A percentile compares a stretch with the other conserved stretches of the same genome.
phyloP scores from a whole-genome alignment of 768 basidiomycete species.

The Coprinopsis strossmayeri region DNA sequence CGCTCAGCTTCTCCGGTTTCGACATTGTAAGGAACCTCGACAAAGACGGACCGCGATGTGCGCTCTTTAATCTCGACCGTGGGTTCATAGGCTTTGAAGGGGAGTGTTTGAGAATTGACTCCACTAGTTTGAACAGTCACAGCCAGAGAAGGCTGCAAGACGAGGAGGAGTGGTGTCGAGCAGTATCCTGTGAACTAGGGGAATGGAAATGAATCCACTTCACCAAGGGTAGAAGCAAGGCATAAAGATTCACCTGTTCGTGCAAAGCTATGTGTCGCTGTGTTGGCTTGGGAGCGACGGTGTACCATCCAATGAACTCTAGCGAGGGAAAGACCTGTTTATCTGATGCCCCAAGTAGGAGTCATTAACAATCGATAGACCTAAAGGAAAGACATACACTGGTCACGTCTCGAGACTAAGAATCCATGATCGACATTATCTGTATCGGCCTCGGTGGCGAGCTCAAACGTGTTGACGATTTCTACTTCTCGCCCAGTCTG shows the following conservation, averaged over 20 bases:
- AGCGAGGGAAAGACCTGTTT: slow-evolving; percentile 98
- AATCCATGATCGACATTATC: slow-evolving; percentile 75
- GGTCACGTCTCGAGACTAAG: slow-evolving; percentile 75
- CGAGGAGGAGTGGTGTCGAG: slow-evolving; percentile 83
- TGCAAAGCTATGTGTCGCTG: slow-evolving; percentile 76
- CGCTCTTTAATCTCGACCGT: slow-evolving; percentile 81
- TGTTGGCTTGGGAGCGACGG: slow-evolving; percentile 70
- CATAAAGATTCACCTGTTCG: slow-evolving; percentile 56
- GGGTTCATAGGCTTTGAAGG: slow-evolving; percentile 91
- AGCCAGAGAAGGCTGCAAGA: slow-evolving; percentile 54
- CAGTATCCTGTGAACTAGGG: slow-evolving; percentile 75
- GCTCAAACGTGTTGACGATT: slow-evolving; percentile 95
- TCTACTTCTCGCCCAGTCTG: slow-evolving; percentile 94
- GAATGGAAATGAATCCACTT: slow-evolving; percentile 3
- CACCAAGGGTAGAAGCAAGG: not conserved
- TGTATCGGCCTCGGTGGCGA: slow-evolving; percentile 57
- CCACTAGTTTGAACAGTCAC: slow-evolving; percentile 32
- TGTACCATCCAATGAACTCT: slow-evolving; percentile 98
- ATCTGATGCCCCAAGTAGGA: slow-evolving; percentile 61
- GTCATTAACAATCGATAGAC: not conserved
- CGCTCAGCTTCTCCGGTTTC: slow-evolving; percentile 98
- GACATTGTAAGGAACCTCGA: slow-evolving; percentile 81
- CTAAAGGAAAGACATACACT: slow-evolving; percentile 46
- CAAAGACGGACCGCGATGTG: slow-evolving; percentile 69
- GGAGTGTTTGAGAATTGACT: slow-evolving; percentile 68